Evolutionary conservation across 169 alveolate species (phyloP), one percentile per base, ranked within the genome.

Genomic region (Cryptosporidium ryanae): DNA sequence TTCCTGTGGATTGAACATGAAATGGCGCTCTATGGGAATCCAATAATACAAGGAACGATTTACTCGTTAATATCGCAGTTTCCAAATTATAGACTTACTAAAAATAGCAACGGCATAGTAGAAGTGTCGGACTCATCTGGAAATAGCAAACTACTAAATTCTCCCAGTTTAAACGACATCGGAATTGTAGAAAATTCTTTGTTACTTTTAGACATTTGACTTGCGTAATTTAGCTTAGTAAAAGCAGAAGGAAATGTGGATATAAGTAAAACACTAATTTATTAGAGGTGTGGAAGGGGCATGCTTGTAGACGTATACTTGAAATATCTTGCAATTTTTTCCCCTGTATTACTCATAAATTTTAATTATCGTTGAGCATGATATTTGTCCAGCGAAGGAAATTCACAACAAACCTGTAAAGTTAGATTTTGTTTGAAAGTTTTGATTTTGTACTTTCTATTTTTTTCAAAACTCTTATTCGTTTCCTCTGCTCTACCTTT

Each of bases 1-100:
- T 76, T 76, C 38, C 63, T 65, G 29, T 76, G 87, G 87, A 34
- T 76, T 0, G 87, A 76, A 18, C 38, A 76, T 17, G 87, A 76
- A 25, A 59, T 59, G 71, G 87, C 87, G 13, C 64, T 76, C 13
- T 5, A 15, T 12, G 87, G 70, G 17, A 55, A 54, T 17, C 76
- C 71, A 8, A 68, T 68, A 27, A 38, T 38, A 38, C 76, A 31
- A 29, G 27, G 34, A 1, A 59, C n/a, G 5, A 12, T 25, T 13
- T 76, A 76, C 49, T 76, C 76, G 12, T 38, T 76, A 23, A 50
- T 76, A 57, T 76, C 76, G n/a, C 68, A 76, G 21, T 76, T 25
- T 59, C 87, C 87, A 34, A 34, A 18, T 55, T 13, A 57, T 3
- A 76, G 48, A 25, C 29, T 76, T 25, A 43, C 87, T 23, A 76